Evolutionary conservation across 164 flowering plant species (phyloP).

Genomic region (Piper longum): DNA sequence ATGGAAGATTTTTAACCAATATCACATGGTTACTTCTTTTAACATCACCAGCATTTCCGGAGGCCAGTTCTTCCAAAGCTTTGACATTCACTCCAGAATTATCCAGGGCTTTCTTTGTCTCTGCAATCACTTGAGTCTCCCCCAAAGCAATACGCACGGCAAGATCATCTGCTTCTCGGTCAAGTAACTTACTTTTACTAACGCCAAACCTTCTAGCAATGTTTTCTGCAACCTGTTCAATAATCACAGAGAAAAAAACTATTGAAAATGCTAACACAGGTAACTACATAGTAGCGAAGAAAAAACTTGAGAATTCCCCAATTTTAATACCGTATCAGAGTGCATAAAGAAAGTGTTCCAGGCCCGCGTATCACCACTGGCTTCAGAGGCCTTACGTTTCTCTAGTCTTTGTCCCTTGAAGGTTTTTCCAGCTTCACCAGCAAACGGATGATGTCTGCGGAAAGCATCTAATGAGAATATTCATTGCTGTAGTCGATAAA

Average conservation of each 20-base stretch:
- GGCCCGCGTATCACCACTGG: constrained; percentile 72
- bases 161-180: constrained; percentile 71
- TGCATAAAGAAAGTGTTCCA: constrained; percentile 94
- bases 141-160: constrained; percentile 90
- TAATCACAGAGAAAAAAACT: neutral
- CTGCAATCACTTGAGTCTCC: constrained; percentile 79
- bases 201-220: constrained; percentile 77
- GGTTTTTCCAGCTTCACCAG: constrained; percentile 27
- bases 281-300: neutral
- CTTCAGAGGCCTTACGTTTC: constrained; percentile 74
- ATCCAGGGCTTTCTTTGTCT: constrained; percentile 69
- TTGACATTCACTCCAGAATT: constrained; percentile 73
- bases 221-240: constrained; percentile 69
- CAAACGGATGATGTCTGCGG: constrained; percentile 19
- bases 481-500: neutral
- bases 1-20: constrained; percentile 89
- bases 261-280: neutral
- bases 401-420: constrained; percentile 65
- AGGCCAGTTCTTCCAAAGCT: constrained; percentile 55
- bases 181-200: constrained; percentile 77
- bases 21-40: constrained; percentile 83
- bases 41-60: constrained; percentile 38
- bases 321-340: constrained; percentile 55
- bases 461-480: neutral
- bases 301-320: neutral